Evolutionary conservation across 2,329 filamentous ascomycete species (phyloP).

Genomic region (Raffaelea albimanens): DNA sequence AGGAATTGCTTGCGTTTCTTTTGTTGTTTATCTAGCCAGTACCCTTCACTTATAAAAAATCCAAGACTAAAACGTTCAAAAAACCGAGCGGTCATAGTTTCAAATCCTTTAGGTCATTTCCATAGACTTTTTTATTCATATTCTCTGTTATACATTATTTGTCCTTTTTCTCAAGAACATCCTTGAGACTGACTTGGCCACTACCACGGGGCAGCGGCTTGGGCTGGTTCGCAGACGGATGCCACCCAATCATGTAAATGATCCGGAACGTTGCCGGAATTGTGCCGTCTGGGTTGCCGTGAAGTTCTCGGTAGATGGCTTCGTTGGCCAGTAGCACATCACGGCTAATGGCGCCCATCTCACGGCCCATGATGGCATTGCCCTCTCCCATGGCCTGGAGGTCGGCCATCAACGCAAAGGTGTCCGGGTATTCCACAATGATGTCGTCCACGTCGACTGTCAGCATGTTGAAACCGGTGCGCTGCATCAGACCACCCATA

Average conservation of each 20-base stretch:
- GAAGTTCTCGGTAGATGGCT: slow-evolving; percentile 77
- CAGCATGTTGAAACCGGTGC: slow-evolving; percentile 87
- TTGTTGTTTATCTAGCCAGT: too few relatives aligned
- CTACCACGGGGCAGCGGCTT: slow-evolving; percentile 76
- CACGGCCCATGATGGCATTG: slow-evolving; percentile 79
- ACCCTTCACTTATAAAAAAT: too few relatives aligned
- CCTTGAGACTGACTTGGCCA: slow-evolving; percentile 80
- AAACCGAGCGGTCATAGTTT: too few relatives aligned
- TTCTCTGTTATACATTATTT: neutral
- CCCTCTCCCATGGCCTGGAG: slow-evolving; percentile 93
- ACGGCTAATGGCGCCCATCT: slow-evolving; percentile 65
- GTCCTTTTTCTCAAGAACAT: slow-evolving; percentile 51
- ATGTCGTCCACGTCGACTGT: slow-evolving; percentile 98
- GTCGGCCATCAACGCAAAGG: slow-evolving; percentile 85
- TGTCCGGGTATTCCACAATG: slow-evolving; percentile 85
- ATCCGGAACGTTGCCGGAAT: slow-evolving; percentile 88
- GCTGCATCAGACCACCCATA: slow-evolving; percentile 75
- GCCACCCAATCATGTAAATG: slow-evolving; percentile 99
- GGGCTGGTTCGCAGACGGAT: slow-evolving; percentile 68
- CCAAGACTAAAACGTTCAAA: too few relatives aligned
- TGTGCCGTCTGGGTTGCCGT: slow-evolving; percentile 68
- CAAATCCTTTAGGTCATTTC: too few relatives aligned
- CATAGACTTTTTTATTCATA: neutral
- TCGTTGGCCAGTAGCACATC: slow-evolving; percentile 84
- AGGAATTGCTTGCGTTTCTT: too few relatives aligned